These are phyloP conservation scores for Spergularia azorica DNA, from an alignment of 179 eudicot genomes.

Conservation along the genomic window DNA sequence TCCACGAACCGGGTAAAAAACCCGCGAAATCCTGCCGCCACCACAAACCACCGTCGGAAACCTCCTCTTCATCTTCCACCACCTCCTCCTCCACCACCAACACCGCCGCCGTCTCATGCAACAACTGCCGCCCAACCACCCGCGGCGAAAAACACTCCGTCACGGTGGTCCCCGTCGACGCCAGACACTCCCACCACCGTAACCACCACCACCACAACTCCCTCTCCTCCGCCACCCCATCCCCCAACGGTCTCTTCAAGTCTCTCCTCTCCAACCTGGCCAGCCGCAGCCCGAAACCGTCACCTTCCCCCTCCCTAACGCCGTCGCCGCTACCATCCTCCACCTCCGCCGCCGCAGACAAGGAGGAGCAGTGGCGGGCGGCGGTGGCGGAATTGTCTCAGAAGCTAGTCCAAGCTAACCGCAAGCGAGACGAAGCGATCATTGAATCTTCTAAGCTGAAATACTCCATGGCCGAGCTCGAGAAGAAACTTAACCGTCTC, in stretches of 20 bases:
- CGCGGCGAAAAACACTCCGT: conserved; percentile 59
- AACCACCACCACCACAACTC: neutral
- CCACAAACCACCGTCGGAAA: neutral
- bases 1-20: conserved; percentile 29
- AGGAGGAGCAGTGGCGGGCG: conserved; percentile 68
- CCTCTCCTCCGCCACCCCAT: conserved; percentile 27
- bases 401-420: conserved; percentile 58
- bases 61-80: neutral
- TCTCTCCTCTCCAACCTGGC: conserved; percentile 53
- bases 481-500: conserved; percentile 71
- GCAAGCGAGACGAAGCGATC: conserved; percentile 78
- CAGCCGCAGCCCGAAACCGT: conserved; percentile 50
- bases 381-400: conserved; percentile 71
- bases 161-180: conserved; percentile 52
- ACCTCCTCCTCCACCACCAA: neutral
- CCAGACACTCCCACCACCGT: conserved; percentile 12
- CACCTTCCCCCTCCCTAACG: conserved; percentile 17
- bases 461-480: conserved; percentile 69
- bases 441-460: conserved; percentile 73
- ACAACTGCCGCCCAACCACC: conserved; percentile 74
- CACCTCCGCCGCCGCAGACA: conserved; percentile 19
- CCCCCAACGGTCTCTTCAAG: conserved; percentile 66
- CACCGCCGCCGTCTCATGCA: conserved; percentile 57
- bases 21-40: conserved; percentile 13
- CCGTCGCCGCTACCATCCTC: conserved; percentile 23